Conservation (phyloP, 202 grass and related monocot genomes). For the Saccharum hybrid region DNA sequence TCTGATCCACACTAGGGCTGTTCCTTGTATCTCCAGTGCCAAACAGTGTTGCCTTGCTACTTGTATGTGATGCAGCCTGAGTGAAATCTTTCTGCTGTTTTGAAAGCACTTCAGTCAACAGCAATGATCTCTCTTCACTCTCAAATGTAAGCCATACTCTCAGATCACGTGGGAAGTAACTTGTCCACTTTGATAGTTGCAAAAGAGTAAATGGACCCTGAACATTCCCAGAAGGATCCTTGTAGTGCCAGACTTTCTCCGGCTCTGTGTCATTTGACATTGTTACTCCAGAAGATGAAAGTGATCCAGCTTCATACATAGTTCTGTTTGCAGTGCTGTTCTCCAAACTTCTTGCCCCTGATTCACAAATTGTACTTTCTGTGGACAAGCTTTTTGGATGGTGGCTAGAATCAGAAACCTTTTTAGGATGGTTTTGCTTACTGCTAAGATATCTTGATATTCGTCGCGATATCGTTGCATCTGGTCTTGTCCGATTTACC, state of each 20-base stretch:
- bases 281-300: conserved; percentile 44
- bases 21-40: conserved; percentile 40
- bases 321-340: conserved; percentile 35
- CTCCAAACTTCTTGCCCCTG: conserved; percentile 31
- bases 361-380: conserved; percentile 37
- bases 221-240: conserved; percentile 88
- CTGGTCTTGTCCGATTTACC: conserved; percentile 52
- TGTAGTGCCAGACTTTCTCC: conserved; percentile 98
- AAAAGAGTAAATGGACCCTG: conserved; percentile 91
- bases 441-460: conserved; percentile 44
- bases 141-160: conserved; percentile 94
- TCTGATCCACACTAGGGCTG: conserved; percentile 45
- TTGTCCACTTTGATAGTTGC: conserved; percentile 87
- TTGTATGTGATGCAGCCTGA: conserved; percentile 56
- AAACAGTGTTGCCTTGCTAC: conserved; percentile 49
- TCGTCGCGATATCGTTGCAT: conserved; percentile 43
- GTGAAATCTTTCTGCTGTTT: conserved; percentile 69
- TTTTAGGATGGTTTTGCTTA: conserved; percentile 41
- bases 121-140: conserved; percentile 82
- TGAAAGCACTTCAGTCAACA: conserved; percentile 79
- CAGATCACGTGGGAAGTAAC: conserved; percentile 80
- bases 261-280: conserved; percentile 56
- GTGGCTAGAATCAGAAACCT: conserved; percentile 31
- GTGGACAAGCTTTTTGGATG: conserved; percentile 27
- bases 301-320: conserved; percentile 40